A percentile compares a stretch with the other conserved stretches of the same genome.
Evolutionary conservation across 164 flowering plant genomes (phyloP).

Genomic region (Berberis vulgaris): DNA sequence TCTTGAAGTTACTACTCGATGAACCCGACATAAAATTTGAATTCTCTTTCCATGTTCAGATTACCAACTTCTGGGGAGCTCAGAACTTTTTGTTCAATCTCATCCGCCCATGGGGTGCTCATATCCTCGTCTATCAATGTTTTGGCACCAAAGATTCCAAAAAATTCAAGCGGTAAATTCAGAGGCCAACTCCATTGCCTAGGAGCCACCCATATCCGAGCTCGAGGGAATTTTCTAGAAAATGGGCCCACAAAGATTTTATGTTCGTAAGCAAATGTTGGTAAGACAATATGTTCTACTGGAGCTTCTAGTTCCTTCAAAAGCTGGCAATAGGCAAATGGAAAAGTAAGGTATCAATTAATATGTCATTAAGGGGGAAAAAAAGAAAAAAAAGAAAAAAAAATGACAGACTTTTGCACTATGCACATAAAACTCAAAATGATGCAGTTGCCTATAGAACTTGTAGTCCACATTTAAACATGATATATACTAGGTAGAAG

Average conservation of each 20-base stretch:
- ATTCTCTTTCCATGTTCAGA: not conserved
- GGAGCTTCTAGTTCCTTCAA: slow-evolving; percentile 86
- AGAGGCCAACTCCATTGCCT: slow-evolving; percentile 99
- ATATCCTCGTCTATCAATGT: slow-evolving; percentile 64
- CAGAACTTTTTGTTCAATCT: slow-evolving; percentile 87
- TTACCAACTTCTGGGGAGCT: slow-evolving; percentile 99
- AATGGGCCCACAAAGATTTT: slow-evolving; percentile 97
- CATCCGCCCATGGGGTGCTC: slow-evolving; percentile 80
- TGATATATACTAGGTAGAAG: not conserved
- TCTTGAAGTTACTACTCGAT: no score
- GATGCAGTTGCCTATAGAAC: not conserved
- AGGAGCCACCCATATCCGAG: slow-evolving; percentile 95
- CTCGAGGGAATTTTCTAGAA: slow-evolving; percentile 87
- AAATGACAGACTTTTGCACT: not conserved
- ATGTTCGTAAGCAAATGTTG: slow-evolving; percentile 99
- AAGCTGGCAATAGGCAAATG: slow-evolving; percentile 39
- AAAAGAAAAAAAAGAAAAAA: not conserved
- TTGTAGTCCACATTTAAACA: not conserved
- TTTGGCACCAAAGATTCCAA: slow-evolving; percentile 85
- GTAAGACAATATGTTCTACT: slow-evolving; percentile 80
- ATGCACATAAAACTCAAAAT: not conserved
- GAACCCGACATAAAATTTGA: not conserved
- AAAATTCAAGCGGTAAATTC: slow-evolving; percentile 88
- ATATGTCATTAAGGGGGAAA: not conserved
- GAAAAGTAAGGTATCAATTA: not conserved